Evolutionary conservation across 345 rosid species (phyloP), one percentile per base, ranked within the genome.

Genomic region (Populus euphratica): DNA sequence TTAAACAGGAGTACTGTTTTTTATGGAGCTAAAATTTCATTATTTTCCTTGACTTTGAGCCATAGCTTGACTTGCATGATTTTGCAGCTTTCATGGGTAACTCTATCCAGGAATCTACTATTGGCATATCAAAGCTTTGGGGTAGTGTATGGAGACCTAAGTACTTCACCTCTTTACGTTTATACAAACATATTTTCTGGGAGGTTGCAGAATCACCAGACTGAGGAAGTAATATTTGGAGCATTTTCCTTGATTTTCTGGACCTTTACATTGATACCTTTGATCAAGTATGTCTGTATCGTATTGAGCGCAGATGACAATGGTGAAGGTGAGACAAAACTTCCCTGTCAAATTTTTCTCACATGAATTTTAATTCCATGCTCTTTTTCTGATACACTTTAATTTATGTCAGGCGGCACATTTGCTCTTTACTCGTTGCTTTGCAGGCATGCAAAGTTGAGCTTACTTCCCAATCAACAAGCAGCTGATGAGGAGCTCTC

Each of bases 401-500:
- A 50, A 69, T 72, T 80, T 76, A 35, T 81, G 56, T 79, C 91
- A 94, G 96, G 97, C 35, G 98, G 98, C 81, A 84, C 88, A 31
- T 92, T 94, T 86, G 97, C 97, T 85, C 94, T 94, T 72, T 94
- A 94, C 82, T 91, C 96, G 0, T 83, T 92, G 82, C 94, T 92
- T 69, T 94, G 97, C 81, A 86, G 98, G 84, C 96, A 92, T 85
- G 94, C 89, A 1, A 94, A 89, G 83, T 88, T 94, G 75, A 92
- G 91, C 84, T 85, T 94, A 74, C 98, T 94, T 84, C 94, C 93
- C 43, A 94, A 94, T 87, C 97, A 92, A 83, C 98, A 94, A 87
- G 93, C 96, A 56, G 98, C 97, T 81, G 97, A 94, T 68, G 98
- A 92, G 84, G 98, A 94, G 87, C 96, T 94, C 63, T 90, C 93